These are phyloP conservation scores for Phytophthora europaea DNA, from an alignment of 352 stramenopile genomes.

Conservation along the genomic window DNA sequence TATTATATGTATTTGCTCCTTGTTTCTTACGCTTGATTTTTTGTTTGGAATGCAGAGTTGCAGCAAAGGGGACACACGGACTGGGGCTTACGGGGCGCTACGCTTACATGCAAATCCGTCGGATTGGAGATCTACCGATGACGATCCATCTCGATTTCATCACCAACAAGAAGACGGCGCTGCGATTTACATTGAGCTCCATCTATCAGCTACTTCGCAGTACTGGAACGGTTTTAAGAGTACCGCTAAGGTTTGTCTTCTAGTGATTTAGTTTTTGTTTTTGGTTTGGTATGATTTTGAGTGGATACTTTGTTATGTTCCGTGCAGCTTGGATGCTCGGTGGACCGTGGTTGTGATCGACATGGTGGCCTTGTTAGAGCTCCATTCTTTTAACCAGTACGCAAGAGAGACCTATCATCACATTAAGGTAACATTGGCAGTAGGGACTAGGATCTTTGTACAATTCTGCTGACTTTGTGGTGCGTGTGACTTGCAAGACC, in stretches of 20 bases:
- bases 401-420: slow-evolving; percentile 65
- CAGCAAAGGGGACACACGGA: slow-evolving; percentile 58
- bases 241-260: slow-evolving; percentile 62
- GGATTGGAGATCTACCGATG: slow-evolving; percentile 45
- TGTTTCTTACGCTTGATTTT: background rate
- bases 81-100: slow-evolving; percentile 76
- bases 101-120: slow-evolving; percentile 73
- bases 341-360: slow-evolving; percentile 81
- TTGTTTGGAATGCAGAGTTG: slow-evolving; percentile 37
- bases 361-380: slow-evolving; percentile 65
- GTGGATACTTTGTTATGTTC: background rate
- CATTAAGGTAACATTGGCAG: slow-evolving; percentile 55
- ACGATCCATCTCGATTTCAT: slow-evolving; percentile 81
- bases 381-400: slow-evolving; percentile 80
- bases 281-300: no score
- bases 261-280: no score
- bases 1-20: background rate
- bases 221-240: slow-evolving; percentile 65
- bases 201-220: slow-evolving; percentile 70
- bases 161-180: slow-evolving; percentile 70
- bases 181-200: slow-evolving; percentile 79
- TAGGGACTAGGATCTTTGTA: background rate
- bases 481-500: slow-evolving; percentile 31
- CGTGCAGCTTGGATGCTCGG: slow-evolving; percentile 44
- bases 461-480: background rate